Base-by-base conservation (phyloP, 2,329 filamentous ascomycete genomes). In the Dendrostoma leiphaemia region DNA sequence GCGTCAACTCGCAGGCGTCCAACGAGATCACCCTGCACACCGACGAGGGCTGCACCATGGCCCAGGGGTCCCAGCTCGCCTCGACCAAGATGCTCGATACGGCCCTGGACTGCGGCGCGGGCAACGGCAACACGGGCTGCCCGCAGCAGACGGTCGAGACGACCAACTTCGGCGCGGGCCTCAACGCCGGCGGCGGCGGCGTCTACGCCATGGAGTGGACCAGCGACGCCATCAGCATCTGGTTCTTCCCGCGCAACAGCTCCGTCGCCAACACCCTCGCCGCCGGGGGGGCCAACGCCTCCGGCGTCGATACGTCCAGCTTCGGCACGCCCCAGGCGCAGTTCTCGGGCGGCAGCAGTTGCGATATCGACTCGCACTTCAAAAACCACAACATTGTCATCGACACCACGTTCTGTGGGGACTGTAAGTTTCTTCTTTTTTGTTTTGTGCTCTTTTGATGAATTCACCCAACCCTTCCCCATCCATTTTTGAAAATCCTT, bases 201-300 rank as follows among this genome's bases (percentile, higher is more conserved):
- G 77, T 91, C 43, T 91, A 88, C 63, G 88, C 84, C 31, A 82
- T 86, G 53, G 85, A 91, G 69, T 96, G 91, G 89, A 90, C 87
- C 2, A 78, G 80, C 28, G 67, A 80, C 0, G 77, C 77, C 59
- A 94, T 97, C 69, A 80, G 80, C 37, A 78, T 96, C 60, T 97
- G 85, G 83, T 93, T 90, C 79, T 97, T 96, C 72, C 77, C 85
- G 0, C 86, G 89, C 56, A 69, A 69, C 59, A 67, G 54, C 48
- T 26, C 58, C 28, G 24, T 53, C 32, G 62, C 62, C 28, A 47
- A 46, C 10, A 66, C 67, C 3, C 60, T 69, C 15, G 21, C 48
- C 10, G 76, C 88, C 60, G 84, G 86, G 0, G 64, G 54, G 28
- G 85, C 92, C 67, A 83, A 90, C 57, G 65, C 71, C 3, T 68